Base-by-base conservation (phyloP, 164 flowering plant genomes). In the Sextonia rubra region DNA sequence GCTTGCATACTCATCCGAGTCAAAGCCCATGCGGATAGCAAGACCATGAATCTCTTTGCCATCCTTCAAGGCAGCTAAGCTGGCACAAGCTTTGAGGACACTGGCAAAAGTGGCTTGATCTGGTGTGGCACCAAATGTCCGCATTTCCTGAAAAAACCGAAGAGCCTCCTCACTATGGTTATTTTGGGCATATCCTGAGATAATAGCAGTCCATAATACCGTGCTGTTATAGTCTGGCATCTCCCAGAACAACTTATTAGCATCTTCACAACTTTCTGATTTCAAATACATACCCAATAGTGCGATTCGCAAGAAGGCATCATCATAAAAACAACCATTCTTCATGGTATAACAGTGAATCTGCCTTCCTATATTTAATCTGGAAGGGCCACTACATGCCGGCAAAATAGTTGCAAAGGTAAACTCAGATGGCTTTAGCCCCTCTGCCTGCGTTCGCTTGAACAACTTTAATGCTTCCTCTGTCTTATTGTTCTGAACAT, bases 51-150 rank as follows among this genome's bases (percentile, higher is more conserved):
- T 78, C 68, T 79, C 82, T 71, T 73, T 80, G 24, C 97, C 98
- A 79, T 86, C 88, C 73, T 69, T 69, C 63, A 87, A 69, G 63
- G 94, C 84, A 74, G 97, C 85, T 72, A 83, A 79, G 23, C 78
- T 58, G 24, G 95, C 83, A 79, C 95, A 91, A 63, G 92, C 92
- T 78, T 78, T 86, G 25, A 94, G 94, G 30, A 86, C 83, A 76
- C 89, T 83, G 12, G 82, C 91, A 85, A 86, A 92, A 73, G 97
- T 87, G 68, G 97, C 97, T 82, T 94, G 97, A 76, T 94, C 98
- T 3, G 91, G 89, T 63, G 81, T 56, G 32, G 69, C 84, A 81
- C 82, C 75, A 69, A 77, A 68, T 4, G 71, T 76, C 11, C 82
- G 85, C 97, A 94, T 92, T 80, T 85, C 88, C 69, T 61, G 71